phyloP scores from a whole-genome alignment of 192 early-diverging fungal species.

The Spizellomyces sp. region DNA sequence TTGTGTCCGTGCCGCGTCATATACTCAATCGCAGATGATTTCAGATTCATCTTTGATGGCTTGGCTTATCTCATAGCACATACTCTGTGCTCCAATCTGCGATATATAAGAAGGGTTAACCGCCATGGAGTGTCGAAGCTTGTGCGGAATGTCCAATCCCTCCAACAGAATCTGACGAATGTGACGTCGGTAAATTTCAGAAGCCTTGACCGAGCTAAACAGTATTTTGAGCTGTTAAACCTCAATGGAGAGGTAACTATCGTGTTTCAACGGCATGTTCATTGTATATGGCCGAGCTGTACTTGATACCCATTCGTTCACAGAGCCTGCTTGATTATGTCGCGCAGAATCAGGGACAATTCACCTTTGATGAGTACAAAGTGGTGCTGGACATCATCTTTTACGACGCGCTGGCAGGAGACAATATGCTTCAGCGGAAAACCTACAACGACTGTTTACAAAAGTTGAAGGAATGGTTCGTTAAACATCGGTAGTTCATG shows the following conservation, averaged over 20 bases:
- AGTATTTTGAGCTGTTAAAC: constrained; percentile 76
- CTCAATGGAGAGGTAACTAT: constrained; percentile 48
- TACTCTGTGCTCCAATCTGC: constrained; percentile 66
- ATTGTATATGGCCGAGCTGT: background rate
- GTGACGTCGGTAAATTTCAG: constrained; percentile 66
- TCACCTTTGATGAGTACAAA: constrained; percentile 82
- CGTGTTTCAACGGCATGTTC: background rate
- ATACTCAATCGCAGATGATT: background rate
- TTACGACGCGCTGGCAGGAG: constrained; percentile 26
- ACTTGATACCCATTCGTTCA: background rate
- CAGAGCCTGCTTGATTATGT: constrained; percentile 39
- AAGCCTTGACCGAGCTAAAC: constrained; percentile 66
- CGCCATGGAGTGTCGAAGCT: constrained; percentile 73
- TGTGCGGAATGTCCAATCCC: constrained; percentile 77
- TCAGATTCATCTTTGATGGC: constrained; percentile 82
- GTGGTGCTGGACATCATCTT: constrained; percentile 73
- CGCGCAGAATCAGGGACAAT: constrained; percentile 56
- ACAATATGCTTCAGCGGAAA: background rate
- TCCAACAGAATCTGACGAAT: constrained; percentile 88
- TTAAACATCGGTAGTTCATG: constrained; percentile 26
- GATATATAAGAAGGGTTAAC: constrained; percentile 71
- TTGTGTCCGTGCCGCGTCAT: background rate
- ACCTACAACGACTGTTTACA: constrained; percentile 2
- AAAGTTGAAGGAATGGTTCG: constrained; percentile 39
- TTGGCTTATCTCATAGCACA: constrained; percentile 75